Base-by-base conservation (phyloP, 352 stramenopile genomes). In the Phytophthora colocasiae region DNA sequence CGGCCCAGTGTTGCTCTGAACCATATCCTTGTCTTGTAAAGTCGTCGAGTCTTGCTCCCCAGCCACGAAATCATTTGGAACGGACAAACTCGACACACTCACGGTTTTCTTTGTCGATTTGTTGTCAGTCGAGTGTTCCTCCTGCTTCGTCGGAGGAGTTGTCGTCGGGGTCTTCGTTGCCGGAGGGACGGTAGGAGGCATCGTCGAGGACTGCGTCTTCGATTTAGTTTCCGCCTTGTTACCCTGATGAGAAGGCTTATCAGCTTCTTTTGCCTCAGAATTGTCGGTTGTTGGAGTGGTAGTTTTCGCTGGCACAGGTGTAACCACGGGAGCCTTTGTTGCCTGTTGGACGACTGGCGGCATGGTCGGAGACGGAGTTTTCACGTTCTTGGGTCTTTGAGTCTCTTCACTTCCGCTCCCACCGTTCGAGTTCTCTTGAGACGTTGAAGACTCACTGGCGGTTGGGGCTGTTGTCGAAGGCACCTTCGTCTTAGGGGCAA, bases 301-400 rank as follows among this genome's bases (percentile, higher is more conserved):
- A n/a, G 39, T 26, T 1, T 49, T 65, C 19, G 48, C 31, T 12
- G 58, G 39, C 9, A 40, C 19, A 27, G 47, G 40, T 32, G 48
- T 66, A 10, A 27, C 14, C 14, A 36, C 8, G 9, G 58, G 58
- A 26, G 27, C 48, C 10, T 66, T 66, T 31, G 58, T 66, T 15
- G 40, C 58, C 9, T n/a, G 58, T 24, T 46, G 27, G 41, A 66
- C 29, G 11, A 51, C 36, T 10, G 58, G 14, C 31, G 58, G 58
- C 58, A 66, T 66, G 15, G 39, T 59, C 6, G 58, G 58, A 12
- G 58, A 58, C n/a, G 46, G 19, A 11, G 47, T 58, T 39, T 58
- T 43, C 6, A 15, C 26, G 38, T 29, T 29, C 7, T 36, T 38
- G 3, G 57, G 44, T 12, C 52, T 60, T 41, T 57, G 32, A 29